These are phyloP conservation scores for Suhomyces atakaporum DNA, from an alignment of 1,139 yeast species.

Conservation along the genomic window DNA sequence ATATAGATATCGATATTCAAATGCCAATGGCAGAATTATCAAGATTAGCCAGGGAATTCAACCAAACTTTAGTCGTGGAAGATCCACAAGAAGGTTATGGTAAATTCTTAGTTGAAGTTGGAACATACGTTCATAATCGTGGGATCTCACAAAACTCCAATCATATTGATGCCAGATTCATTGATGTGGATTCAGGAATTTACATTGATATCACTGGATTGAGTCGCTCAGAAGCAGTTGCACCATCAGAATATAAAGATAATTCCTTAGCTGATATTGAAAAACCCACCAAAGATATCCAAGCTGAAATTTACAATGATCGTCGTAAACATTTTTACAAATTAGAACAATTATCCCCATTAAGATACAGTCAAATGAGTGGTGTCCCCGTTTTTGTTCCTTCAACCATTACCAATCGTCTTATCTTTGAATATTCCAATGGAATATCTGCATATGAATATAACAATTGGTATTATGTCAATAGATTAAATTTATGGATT, in stretches of 20 bases:
- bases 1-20: slow-evolving; percentile 24
- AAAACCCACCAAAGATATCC: slow-evolving; percentile 16
- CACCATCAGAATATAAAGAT: slow-evolving; percentile 13
- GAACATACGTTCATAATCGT: slow-evolving; percentile 27
- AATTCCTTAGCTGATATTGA: slow-evolving; percentile 17
- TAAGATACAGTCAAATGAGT: slow-evolving; percentile 21
- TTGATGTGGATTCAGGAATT: slow-evolving; percentile 31
- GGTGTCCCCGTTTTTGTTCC: slow-evolving; percentile 25
- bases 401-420: slow-evolving; percentile 16
- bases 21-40: slow-evolving; percentile 23
- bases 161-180: slow-evolving; percentile 31
- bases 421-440: slow-evolving; percentile 21
- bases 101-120: slow-evolving; percentile 27
- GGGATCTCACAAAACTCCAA: slow-evolving; percentile 23
- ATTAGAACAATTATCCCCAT: slow-evolving; percentile 24
- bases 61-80: slow-evolving; percentile 26
- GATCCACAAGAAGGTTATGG: slow-evolving; percentile 30
- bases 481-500: slow-evolving; percentile 31
- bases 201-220: slow-evolving; percentile 31
- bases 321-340: slow-evolving; percentile 27
- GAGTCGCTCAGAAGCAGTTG: slow-evolving; percentile 19
- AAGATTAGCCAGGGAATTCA: slow-evolving; percentile 18
- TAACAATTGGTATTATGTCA: slow-evolving; percentile 32
- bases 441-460: slow-evolving; percentile 19
- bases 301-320: slow-evolving; percentile 23